Evolutionary conservation across 2,329 filamentous ascomycete genomes (phyloP).

Genomic region (Gyromitra esculenta): DNA sequence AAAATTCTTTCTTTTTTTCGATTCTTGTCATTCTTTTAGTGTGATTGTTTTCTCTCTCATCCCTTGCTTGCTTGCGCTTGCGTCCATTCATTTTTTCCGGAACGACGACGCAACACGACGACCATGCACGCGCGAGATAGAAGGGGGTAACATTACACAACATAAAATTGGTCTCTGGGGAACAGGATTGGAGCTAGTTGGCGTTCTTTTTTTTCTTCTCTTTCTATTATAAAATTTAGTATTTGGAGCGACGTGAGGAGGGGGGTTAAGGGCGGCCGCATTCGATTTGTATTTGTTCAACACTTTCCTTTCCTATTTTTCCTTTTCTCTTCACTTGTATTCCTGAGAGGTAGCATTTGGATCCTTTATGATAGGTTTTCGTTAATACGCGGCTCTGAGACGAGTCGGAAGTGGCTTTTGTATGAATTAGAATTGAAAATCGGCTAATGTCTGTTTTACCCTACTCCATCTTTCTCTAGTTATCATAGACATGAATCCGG

Average conservation of each 20-base stretch:
- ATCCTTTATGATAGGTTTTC: slow-evolving; percentile 22
- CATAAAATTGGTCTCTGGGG: slow-evolving; percentile 36
- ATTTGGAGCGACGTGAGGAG: neutral
- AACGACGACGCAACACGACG: slow-evolving; percentile 32
- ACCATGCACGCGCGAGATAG: slow-evolving; percentile 26
- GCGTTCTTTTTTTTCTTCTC: slow-evolving; percentile 43
- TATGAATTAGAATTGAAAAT: slow-evolving; percentile 17
- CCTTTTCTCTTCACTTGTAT: slow-evolving; percentile 19
- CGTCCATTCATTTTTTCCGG: slow-evolving; percentile 30
- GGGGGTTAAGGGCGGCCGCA: neutral
- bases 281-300: slow-evolving; percentile 19
- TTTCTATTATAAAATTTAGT: slow-evolving; percentile 24
- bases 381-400: slow-evolving; percentile 21
- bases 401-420: neutral
- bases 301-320: slow-evolving; percentile 5
- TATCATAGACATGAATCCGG: too few species aligned
- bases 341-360: slow-evolving; percentile 19
- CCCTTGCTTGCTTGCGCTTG: slow-evolving; percentile 31
- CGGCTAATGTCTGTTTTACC: slow-evolving; percentile 16
- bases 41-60: neutral
- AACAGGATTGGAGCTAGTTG: slow-evolving; percentile 38
- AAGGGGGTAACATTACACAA: slow-evolving; percentile 21
- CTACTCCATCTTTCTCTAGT: neutral
- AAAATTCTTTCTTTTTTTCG: slow-evolving; percentile 1
- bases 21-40: slow-evolving; percentile 8